Evolutionary conservation across 2,329 filamentous ascomycete species (phyloP).

Genomic region (Xylaria sp.): DNA sequence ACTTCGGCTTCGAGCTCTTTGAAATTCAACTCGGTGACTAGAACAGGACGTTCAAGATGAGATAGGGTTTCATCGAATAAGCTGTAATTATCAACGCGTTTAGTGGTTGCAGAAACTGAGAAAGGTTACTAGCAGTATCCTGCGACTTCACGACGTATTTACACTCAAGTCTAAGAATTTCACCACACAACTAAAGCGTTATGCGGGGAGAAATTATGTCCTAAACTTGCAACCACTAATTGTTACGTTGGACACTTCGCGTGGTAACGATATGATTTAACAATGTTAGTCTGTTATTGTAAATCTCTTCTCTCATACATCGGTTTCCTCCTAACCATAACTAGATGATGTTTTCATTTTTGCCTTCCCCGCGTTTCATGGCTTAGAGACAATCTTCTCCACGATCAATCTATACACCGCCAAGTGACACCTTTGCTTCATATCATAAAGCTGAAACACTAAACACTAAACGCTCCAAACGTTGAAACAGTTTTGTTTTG

Average conservation of each 20-base stretch:
- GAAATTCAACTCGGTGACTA: background rate
- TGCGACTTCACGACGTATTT: background rate
- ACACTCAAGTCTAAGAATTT: background rate
- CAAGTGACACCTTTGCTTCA: background rate
- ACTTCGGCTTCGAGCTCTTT: background rate
- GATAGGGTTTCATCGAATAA: background rate
- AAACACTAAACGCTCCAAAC: background rate
- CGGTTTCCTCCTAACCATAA: background rate
- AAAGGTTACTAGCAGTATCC: background rate
- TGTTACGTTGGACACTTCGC: background rate
- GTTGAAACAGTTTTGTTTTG: too few species aligned
- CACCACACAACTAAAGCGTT: background rate
- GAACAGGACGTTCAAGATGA: background rate
- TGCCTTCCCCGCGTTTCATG: background rate
- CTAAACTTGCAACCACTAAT: background rate
- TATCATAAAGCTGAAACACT: background rate
- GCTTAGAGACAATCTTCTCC: background rate
- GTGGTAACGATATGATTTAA: background rate
- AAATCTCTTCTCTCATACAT: background rate
- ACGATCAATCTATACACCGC: background rate
- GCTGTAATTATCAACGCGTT: background rate
- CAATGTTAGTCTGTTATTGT: background rate
- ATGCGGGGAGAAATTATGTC: background rate
- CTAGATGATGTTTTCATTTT: background rate
- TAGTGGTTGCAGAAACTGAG: background rate